Evolutionary conservation across 495 filamentous ascomycete species (phyloP).

Genomic region (Aspergillus asperescens): DNA sequence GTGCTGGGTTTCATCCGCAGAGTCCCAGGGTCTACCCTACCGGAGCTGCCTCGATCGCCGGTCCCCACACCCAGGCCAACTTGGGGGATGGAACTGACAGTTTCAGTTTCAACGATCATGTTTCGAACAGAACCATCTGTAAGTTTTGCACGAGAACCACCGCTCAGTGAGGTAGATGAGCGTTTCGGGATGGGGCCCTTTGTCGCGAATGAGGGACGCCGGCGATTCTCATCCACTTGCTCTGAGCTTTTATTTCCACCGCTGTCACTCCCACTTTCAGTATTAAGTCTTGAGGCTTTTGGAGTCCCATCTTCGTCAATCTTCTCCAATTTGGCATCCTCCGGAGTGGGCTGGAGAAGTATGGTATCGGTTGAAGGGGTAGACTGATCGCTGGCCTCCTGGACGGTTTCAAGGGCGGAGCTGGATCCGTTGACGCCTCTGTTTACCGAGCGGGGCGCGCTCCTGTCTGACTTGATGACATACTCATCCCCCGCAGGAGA

Average conservation of each 20-base stretch:
- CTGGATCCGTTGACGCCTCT: conserved; percentile 62
- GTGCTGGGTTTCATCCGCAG: conserved; percentile 81
- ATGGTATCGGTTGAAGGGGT: conserved; percentile 56
- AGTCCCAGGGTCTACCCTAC: conserved; percentile 59
- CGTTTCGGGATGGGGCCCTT: conserved; percentile 36
- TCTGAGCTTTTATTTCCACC: conserved; percentile 43
- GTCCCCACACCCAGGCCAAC: conserved; percentile 68
- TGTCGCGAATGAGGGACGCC: conserved; percentile 21
- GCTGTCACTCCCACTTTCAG: conserved; percentile 49
- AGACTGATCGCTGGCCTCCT: conserved; percentile 78
- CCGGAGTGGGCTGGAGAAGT: conserved; percentile 27
- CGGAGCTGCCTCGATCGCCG: conserved; percentile 52
- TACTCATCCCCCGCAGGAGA: conserved; percentile 28
- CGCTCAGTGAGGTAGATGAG: conserved; percentile 46
- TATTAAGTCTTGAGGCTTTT: conserved; percentile 28
- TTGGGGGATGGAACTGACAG: conserved; percentile 85
- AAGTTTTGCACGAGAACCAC: conserved; percentile 49
- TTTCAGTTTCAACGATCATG: conserved; percentile 98
- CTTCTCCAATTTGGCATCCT: conserved; percentile 32
- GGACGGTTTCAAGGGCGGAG: conserved; percentile 81
- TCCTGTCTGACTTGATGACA: conserved; percentile 31
- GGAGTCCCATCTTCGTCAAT: conserved; percentile 40
- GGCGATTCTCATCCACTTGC: conserved; percentile 32
- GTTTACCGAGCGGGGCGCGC: conserved; percentile 35
- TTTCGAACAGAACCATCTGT: conserved; percentile 74